Evolutionary conservation across 1,284 basidiomycete species (phyloP), one percentile per base, ranked within the genome.

Genomic region (Phlebopus sp.): DNA sequence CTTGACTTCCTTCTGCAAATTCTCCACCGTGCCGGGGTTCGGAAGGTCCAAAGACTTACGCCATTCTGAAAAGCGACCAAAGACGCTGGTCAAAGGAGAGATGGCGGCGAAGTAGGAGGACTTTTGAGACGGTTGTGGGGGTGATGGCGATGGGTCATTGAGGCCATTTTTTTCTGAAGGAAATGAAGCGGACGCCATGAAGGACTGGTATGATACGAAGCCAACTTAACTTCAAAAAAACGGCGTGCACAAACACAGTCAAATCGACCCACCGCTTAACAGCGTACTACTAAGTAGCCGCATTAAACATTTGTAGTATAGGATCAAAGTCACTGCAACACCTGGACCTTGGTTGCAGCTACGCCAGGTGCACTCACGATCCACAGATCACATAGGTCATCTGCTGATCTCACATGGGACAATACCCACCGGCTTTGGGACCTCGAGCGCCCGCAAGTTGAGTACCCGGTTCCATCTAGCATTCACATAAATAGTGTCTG

Each of bases 1-100:
- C 72, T 91, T 92, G 59, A 90, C 84, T 73, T 97, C 94, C 70
- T 91, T 91, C 59, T 89, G 86, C 56, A 97, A 76, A 66, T 88
- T 90, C 78, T 97, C 94, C 27, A 88, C 84, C 23, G 89, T 86
- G 51, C 94, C 94, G 19, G 94, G 94, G 70, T 91, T 89, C 45
- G 89, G 81, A 47, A 97, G 75, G 41, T 85, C 89, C 57, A 94
- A 77, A 55, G 82, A 78, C 60, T 79, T 76, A 59, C 90, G 82
- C 90, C 90, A 94, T 70, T 79, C 71, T 55, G 85, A 76, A 69
- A 93, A 85, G 52, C 85, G 81, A 59, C 79, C 75, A 65, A 85
- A 88, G 25, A 79, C 74, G 68, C 77, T 81, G 49, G 76, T 74
- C 52, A 91, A 70, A 11, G 88, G 83, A 15, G 73, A 73, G 37